A percentile compares a stretch with the other conserved stretches of the same genome.
Conservation (phyloP, 805 yeast genomes). For the Torulaspora microellipsoides region DNA sequence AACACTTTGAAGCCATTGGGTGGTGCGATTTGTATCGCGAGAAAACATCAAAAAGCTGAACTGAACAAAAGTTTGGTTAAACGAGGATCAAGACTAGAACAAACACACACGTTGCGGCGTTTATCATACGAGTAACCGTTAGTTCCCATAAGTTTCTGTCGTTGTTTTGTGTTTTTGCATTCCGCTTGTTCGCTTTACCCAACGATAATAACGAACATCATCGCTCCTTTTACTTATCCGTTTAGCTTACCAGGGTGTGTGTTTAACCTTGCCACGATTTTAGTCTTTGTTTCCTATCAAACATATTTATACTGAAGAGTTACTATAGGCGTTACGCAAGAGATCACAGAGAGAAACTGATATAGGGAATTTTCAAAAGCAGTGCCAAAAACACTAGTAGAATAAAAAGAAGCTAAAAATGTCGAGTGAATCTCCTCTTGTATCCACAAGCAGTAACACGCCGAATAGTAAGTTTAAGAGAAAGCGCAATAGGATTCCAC, state of each 20-base stretch:
- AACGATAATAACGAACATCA: too few relatives aligned
- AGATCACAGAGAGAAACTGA: too few relatives aligned
- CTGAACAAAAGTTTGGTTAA: not conserved
- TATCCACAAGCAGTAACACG: not conserved
- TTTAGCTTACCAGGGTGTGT: too few relatives aligned
- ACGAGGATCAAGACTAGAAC: not conserved
- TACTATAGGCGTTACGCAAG: too few relatives aligned
- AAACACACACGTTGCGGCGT: not conserved
- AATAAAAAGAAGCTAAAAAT: not conserved
- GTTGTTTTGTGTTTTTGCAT: not conserved
- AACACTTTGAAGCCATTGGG: constrained; percentile 2
- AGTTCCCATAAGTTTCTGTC: not conserved
- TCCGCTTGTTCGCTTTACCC: too few relatives aligned
- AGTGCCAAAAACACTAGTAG: too few relatives aligned
- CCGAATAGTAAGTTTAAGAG: constrained; percentile 25
- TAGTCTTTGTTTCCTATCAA: too few relatives aligned
- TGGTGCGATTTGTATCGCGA: constrained; percentile 5
- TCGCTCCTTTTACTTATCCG: too few relatives aligned
- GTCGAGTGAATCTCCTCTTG: constrained; percentile 10
- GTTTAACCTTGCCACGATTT: too few relatives aligned
- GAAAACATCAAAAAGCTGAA: not conserved
- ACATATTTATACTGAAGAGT: too few relatives aligned
- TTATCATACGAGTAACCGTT: constrained; percentile 4
- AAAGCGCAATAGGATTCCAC: constrained; percentile 46
- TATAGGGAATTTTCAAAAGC: too few relatives aligned